A percentile compares a stretch with the other conserved stretches of the same genome.
These are phyloP conservation scores for Furcasterigmium sp. DNA, from an alignment of 2,329 filamentous ascomycete genomes.

Conservation along the genomic window DNA sequence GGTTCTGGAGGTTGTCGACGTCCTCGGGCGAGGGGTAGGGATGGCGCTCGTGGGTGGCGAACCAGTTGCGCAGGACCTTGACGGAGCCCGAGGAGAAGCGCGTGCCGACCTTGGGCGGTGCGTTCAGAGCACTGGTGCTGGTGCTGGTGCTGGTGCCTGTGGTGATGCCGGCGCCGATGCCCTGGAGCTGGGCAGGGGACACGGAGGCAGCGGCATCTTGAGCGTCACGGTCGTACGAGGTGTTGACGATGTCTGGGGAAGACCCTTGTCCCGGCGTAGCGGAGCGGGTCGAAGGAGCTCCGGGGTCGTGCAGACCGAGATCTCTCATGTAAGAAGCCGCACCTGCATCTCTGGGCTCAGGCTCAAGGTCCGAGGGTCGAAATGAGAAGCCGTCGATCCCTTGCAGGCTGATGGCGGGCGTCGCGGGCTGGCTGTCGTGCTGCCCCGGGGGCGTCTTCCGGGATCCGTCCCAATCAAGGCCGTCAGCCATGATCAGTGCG, in stretches of 20 bases:
- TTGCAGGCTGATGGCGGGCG: not conserved
- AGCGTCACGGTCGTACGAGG: too few species aligned
- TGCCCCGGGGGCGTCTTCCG: not conserved
- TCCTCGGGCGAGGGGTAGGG: conserved; percentile 64
- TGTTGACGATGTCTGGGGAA: too few species aligned
- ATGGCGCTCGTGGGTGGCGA: conserved; percentile 53
- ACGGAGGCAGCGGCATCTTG: too few species aligned
- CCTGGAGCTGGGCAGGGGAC: too few species aligned
- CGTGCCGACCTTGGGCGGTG: not conserved
- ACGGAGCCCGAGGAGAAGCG: conserved; percentile 10
- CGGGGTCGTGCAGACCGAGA: too few species aligned
- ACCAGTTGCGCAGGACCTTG: conserved; percentile 58
- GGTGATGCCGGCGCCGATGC: too few species aligned
- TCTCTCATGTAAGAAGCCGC: too few species aligned
- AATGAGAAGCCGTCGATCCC: not conserved
- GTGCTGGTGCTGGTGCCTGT: too few species aligned
- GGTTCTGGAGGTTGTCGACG: conserved; percentile 51
- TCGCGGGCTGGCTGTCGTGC: not conserved
- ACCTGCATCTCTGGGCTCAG: too few species aligned
- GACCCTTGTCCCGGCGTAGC: too few species aligned
- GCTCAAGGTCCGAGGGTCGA: too few species aligned
- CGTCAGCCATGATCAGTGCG: not conserved
- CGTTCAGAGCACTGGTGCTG: not conserved
- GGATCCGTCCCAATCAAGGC: not conserved
- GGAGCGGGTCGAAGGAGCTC: too few species aligned